Conservation (phyloP, 2,329 filamentous ascomycete species). For the Epichloe uncinata region DNA sequence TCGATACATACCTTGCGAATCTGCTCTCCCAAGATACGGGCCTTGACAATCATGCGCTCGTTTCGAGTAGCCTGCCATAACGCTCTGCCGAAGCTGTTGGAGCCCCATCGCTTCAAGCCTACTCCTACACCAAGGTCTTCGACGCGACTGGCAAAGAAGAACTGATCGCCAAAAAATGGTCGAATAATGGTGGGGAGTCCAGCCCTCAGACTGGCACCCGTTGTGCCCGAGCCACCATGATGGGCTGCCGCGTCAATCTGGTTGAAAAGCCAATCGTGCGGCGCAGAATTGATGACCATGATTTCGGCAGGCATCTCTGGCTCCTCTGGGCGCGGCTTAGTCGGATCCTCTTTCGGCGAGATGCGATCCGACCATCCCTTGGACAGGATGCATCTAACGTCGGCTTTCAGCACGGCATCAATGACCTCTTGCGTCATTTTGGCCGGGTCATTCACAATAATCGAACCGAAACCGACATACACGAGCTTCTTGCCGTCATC, state of each 20-base stretch:
- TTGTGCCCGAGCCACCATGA: slow-evolving; percentile 90
- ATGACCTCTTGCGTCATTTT: slow-evolving; percentile 89
- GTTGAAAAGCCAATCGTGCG: slow-evolving; percentile 91
- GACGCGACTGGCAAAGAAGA: slow-evolving; percentile 82
- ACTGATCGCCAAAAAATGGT: slow-evolving; percentile 93
- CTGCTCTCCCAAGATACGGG: slow-evolving; percentile 65
- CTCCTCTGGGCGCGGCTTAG: slow-evolving; percentile 42
- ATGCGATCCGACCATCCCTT: slow-evolving; percentile 92
- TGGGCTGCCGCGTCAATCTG: slow-evolving; percentile 92
- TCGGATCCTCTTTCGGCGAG: slow-evolving; percentile 31
- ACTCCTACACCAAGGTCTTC: slow-evolving; percentile 91
- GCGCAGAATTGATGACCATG: slow-evolving; percentile 75
- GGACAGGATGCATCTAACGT: slow-evolving; percentile 85
- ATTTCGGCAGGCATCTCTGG: slow-evolving; percentile 66
- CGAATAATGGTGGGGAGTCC: slow-evolving; percentile 90
- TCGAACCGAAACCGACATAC: slow-evolving; percentile 94
- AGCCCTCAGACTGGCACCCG: slow-evolving; percentile 79
- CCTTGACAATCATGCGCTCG: slow-evolving; percentile 83
- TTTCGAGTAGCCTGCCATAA: slow-evolving; percentile 87
- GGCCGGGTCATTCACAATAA: slow-evolving; percentile 79
- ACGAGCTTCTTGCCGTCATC: slow-evolving; percentile 80
- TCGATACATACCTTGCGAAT: slow-evolving; percentile 62
- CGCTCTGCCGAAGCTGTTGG: slow-evolving; percentile 71
- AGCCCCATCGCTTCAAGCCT: slow-evolving; percentile 77
- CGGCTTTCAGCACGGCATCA: slow-evolving; percentile 78